These are phyloP conservation scores for Echeveria elegans DNA, from an alignment of 164 flowering plant species.

Conservation along the genomic window DNA sequence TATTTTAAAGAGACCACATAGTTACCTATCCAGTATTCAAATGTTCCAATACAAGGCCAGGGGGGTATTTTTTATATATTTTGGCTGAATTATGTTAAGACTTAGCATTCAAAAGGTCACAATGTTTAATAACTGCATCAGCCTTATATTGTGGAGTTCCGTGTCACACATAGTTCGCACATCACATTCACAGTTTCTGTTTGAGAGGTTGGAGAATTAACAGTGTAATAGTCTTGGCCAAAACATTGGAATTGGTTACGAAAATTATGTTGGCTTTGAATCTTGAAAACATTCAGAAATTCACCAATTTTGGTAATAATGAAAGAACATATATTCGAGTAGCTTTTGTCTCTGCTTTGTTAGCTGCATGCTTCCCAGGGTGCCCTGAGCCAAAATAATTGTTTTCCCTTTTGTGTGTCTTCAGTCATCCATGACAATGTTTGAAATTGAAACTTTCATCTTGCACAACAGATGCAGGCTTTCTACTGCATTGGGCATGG, in stretches of 20 bases:
- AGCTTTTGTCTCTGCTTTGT: background rate
- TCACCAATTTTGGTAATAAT: background rate
- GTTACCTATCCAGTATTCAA: background rate
- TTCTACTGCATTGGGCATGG: conserved; percentile 69
- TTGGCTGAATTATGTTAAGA: too few species aligned
- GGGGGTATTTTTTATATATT: too few species aligned
- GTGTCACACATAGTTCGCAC: background rate
- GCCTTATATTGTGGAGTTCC: background rate
- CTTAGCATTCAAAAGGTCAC: background rate
- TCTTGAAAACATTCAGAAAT: background rate
- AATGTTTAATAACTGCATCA: background rate
- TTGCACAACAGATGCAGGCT: conserved; percentile 55
- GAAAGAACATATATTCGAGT: background rate
- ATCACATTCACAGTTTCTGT: background rate
- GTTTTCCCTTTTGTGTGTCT: background rate
- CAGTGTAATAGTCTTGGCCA: background rate
- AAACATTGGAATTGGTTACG: background rate
- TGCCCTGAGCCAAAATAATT: background rate
- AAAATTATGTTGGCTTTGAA: background rate
- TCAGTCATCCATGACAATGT: background rate
- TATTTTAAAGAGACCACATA: background rate
- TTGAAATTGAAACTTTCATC: conserved; percentile 5
- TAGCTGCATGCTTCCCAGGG: background rate
- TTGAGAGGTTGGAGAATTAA: background rate
- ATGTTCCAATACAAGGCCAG: background rate